Evolutionary conservation across 495 filamentous ascomycete species (phyloP), one percentile per base, ranked within the genome.

Genomic region (Neurospora discreta): DNA sequence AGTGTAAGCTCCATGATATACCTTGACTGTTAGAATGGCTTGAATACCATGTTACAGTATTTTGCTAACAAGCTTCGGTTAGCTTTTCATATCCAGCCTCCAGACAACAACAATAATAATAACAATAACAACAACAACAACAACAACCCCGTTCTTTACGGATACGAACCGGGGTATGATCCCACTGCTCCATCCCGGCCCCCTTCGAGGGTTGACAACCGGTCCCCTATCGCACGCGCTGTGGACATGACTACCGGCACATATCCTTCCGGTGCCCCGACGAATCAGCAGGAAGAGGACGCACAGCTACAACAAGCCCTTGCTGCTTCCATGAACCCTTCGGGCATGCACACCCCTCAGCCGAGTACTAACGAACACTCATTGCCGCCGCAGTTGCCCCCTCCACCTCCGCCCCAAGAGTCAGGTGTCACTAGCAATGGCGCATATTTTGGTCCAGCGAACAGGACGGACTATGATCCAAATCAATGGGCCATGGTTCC

Each of bases 401-500:
- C 8, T 75, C 82, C 60, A 36, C 74, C 78, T n/a, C 80, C 78
- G 26, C 73, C 73, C 10, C 85, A 87, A 70, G 83, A 87, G 74
- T 77, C 76, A 18, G 86, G 85, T 16, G 71, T 86, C 4, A 78
- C 78, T 16, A 74, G 77, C 39, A 76, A 74, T 39, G 79, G 79
- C 15, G 75, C 78, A 20, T 71, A 88, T 26, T 95, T 97, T 80
- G 88, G 89, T 6, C 91, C 90, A 38, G 92, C 93, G 2, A 93
- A 85, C n/a, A 85, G 88, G 23, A 83, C 86, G 18, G 80, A 91
- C 69, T 96, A 96, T 76, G 89, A 95, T 43, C 81, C 86, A n/a
- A 83, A 82, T 44, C 78, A 87, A 40, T 97, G 94, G 94, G 91
- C 89, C n/a, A 83, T 97, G 87, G 89, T 92, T 5, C 79, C 86